A percentile compares a stretch with the other conserved stretches of the same genome.
These are phyloP conservation scores for Scheffersomyces ergatensis DNA, from an alignment of 805 yeast species.

Conservation along the genomic window DNA sequence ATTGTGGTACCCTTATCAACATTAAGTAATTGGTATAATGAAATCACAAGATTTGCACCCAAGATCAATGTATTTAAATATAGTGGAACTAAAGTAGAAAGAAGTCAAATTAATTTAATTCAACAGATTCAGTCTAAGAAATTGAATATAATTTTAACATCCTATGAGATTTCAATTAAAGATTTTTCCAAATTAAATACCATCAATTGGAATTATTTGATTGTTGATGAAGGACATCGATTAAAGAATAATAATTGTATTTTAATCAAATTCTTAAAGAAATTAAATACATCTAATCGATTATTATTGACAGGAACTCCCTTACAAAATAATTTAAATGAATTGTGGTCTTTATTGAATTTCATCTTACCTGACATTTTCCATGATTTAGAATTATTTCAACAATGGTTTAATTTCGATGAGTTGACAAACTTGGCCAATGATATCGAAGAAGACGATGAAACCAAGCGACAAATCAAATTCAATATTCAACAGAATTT, in stretches of 20 bases:
- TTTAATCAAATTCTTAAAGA: constrained; percentile 69
- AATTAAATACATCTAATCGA: constrained; percentile 65
- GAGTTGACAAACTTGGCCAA: constrained; percentile 41
- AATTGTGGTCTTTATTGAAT: constrained; percentile 88
- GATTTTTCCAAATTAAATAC: constrained; percentile 58
- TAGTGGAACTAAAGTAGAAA: constrained; percentile 59
- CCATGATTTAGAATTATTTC: constrained; percentile 83
- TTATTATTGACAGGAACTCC: constrained; percentile 94
- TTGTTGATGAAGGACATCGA: constrained; percentile 96
- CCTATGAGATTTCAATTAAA: constrained; percentile 75
- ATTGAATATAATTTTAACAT: constrained; percentile 64
- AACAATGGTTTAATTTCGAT: constrained; percentile 90
- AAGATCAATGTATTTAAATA: constrained; percentile 58
- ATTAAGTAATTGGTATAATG: constrained; percentile 79
- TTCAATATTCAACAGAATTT: constrained; percentile 50
- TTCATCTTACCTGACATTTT: constrained; percentile 92
- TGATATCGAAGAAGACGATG: constrained; percentile 26
- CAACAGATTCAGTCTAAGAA: constrained; percentile 7
- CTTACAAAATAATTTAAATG: constrained; percentile 83
- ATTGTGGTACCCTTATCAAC: constrained; percentile 84
- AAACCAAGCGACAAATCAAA: constrained; percentile 53
- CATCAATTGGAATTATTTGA: constrained; percentile 73
- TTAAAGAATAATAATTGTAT: constrained; percentile 80
- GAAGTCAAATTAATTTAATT: constrained; percentile 41
- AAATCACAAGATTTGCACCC: constrained; percentile 74